These are phyloP conservation scores for Haplographium delicatum DNA, from an alignment of 495 filamentous ascomycete species.

Conservation along the genomic window DNA sequence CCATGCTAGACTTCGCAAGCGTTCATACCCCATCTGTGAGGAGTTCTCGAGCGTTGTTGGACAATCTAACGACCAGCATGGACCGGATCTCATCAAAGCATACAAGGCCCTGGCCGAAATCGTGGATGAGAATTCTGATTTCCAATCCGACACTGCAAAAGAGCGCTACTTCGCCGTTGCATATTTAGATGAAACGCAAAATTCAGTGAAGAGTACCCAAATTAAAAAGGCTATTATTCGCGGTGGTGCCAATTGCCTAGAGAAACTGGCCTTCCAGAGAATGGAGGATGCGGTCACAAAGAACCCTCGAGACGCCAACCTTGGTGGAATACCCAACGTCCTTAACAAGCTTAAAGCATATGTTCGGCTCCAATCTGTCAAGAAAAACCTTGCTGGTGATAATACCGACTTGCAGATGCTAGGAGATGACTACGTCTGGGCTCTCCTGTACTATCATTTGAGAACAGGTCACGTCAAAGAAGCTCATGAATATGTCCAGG, in stretches of 20 bases:
- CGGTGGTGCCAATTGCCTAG: conserved; percentile 70
- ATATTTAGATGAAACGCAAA: conserved; percentile 67
- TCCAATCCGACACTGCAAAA: conserved; percentile 47
- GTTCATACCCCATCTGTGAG: conserved; percentile 61
- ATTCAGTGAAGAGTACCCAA: conserved; percentile 51
- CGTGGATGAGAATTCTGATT: conserved; percentile 56
- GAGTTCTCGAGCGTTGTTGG: conserved; percentile 68
- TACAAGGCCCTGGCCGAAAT: conserved; percentile 75
- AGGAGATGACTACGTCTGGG: conserved; percentile 85
- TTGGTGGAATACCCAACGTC: conserved; percentile 82
- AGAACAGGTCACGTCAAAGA: conserved; percentile 78
- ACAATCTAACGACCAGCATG: conserved; percentile 58
- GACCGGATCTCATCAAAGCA: conserved; percentile 65
- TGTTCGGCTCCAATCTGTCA: conserved; percentile 66
- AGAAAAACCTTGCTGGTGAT: conserved; percentile 77
- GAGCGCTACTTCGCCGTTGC: conserved; percentile 71
- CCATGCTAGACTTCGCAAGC: conserved; percentile 56
- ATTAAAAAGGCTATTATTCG: conserved; percentile 71
- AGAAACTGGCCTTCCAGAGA: conserved; percentile 65
- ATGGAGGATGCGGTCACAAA: conserved; percentile 71
- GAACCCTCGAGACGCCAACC: conserved; percentile 80
- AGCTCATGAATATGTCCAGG: conserved; percentile 77
- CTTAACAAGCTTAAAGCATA: conserved; percentile 90
- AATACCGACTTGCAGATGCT: conserved; percentile 65
- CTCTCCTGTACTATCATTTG: conserved; percentile 86